Evolutionary conservation across 1,284 basidiomycete species (phyloP), one percentile per base, ranked within the genome.

Genomic region (Ceratobasidium sp.): DNA sequence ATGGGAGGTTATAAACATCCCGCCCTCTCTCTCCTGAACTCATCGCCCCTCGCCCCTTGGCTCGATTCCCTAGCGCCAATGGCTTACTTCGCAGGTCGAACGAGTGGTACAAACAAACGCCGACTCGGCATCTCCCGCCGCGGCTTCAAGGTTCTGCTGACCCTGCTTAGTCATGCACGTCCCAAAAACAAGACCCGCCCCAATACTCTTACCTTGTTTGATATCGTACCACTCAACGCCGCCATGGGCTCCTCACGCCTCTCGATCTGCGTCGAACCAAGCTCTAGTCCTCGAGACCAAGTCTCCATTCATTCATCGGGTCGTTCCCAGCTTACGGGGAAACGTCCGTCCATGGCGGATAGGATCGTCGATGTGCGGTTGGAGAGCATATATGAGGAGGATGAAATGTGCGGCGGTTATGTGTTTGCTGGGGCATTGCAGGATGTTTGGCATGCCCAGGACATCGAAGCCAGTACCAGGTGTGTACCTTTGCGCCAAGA

Each of bases 371-470:
- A 54, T 44, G 62, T 75, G 14, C 30, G 62, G 33, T 23, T 75
- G 33, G 60, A 75, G 23, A 75, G 73, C 20, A 44, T 75, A 44
- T 75, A 75, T 38, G 73, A 75, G n/a, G 73, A 66, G 33, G 48
- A n/a, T 14, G 62, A 65, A 6, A 14, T 62, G 4, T 44, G 20
- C 5, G 50, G 50, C 16, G 30, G 33, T 3, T 75, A 75, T 30
- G 62, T 75, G 27, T 75, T 75, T 44, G 62, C 60, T 20, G 54
- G 48, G 3, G 73, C 73, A 10, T 30, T 75, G 62, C 73, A 75
- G 44, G 73, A 75, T 55, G 62, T 52, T 5, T 66, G 73, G 62
- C 73, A 75, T 46, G 60, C 60, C 7, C 60, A 75, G 38, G 73
- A 66, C 52, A 75, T 75, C 18, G 73, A 75, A n/a, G 50, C 48